Percentiles rank a stretch among this genome's conserved stretches.
Evolutionary conservation across 345 rosid genomes (phyloP).

Genomic region (Trapa incisa): DNA sequence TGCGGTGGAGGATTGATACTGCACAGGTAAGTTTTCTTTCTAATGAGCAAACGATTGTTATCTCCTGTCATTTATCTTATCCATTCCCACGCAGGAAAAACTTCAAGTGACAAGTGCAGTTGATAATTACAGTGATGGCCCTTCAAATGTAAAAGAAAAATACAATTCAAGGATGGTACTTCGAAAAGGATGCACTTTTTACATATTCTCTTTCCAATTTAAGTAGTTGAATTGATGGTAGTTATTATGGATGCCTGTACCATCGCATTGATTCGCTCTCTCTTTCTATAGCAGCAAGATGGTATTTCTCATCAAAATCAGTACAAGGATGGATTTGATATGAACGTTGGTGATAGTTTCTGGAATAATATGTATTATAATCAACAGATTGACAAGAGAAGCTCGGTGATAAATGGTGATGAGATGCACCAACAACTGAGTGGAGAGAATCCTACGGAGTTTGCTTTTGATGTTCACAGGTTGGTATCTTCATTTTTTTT

Average conservation of each 20-base stretch:
- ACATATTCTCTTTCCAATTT: constrained; percentile 12
- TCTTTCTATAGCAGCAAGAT: constrained; percentile 21
- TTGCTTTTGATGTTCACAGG: constrained; percentile 9
- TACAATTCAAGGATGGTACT: background rate
- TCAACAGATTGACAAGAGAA: constrained; percentile 8
- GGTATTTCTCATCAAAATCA: constrained; percentile 20
- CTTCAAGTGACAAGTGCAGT: constrained; percentile 28
- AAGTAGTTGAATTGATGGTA: background rate
- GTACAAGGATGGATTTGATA: constrained; percentile 16
- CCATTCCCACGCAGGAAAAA: constrained; percentile 45
- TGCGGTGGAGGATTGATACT: constrained; percentile 73
- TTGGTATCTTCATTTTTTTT: background rate
- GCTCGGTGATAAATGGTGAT: constrained; percentile 3
- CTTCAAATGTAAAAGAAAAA: constrained; percentile 19
- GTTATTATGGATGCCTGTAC: background rate
- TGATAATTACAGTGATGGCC: constrained; percentile 29
- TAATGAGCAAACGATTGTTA: background rate
- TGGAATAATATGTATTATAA: constrained; percentile 14
- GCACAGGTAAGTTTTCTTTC: constrained; percentile 53
- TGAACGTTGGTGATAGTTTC: constrained; percentile 16
- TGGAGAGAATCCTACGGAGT: constrained; percentile 8
- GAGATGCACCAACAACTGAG: constrained; percentile 14
- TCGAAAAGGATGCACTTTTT: constrained; percentile 8
- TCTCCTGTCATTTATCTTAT: constrained; percentile 3
- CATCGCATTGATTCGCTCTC: background rate